A percentile compares a stretch with the other conserved stretches of the same genome.
Conservation (phyloP, 2,329 filamentous ascomycete genomes). For the Annulohypoxylon truncatum region DNA sequence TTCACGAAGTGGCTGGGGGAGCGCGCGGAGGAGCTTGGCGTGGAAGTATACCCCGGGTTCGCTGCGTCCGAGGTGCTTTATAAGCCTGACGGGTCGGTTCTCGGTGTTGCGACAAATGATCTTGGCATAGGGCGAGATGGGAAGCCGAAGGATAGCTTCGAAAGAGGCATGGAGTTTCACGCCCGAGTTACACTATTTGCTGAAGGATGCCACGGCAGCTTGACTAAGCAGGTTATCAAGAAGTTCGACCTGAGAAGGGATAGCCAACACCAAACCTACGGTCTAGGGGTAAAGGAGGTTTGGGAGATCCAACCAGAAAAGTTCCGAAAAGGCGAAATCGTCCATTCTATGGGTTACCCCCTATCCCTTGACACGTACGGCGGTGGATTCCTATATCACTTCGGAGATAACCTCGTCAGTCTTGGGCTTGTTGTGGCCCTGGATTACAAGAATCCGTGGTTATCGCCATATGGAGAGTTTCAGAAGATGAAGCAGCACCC, state of each 20-base stretch:
- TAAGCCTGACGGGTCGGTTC: constrained; percentile 84
- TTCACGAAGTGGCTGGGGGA: constrained; percentile 96
- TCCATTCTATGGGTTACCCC: constrained; percentile 94
- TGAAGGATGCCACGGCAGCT: constrained; percentile 94
- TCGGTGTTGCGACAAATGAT: constrained; percentile 96
- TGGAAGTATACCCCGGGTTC: constrained; percentile 96
- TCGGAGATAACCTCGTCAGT: constrained; percentile 95
- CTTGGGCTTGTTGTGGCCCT: constrained; percentile 92
- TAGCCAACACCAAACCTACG: constrained; percentile 95
- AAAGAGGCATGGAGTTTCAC: constrained; percentile 98
- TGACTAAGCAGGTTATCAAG: constrained; percentile 94
- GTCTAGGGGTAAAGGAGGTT: constrained; percentile 92
- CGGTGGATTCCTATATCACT: constrained; percentile 99
- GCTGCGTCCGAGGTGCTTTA: constrained; percentile 95
- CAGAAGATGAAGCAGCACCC: constrained; percentile 99
- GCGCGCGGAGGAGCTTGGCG: constrained; percentile 93
- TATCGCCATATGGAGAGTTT: constrained; percentile 95
- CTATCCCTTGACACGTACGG: constrained; percentile 90
- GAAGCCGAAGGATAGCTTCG: constrained; percentile 88
- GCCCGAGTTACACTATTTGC: constrained; percentile 90
- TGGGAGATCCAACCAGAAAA: constrained; percentile 97
- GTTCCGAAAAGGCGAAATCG: constrained; percentile 86
- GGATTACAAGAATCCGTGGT: constrained; percentile 96
- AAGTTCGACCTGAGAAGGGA: constrained; percentile 92
- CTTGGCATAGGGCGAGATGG: constrained; percentile 85